phyloP scores from a whole-genome alignment of 345 rosid genomes.

The Pistacia vera region DNA sequence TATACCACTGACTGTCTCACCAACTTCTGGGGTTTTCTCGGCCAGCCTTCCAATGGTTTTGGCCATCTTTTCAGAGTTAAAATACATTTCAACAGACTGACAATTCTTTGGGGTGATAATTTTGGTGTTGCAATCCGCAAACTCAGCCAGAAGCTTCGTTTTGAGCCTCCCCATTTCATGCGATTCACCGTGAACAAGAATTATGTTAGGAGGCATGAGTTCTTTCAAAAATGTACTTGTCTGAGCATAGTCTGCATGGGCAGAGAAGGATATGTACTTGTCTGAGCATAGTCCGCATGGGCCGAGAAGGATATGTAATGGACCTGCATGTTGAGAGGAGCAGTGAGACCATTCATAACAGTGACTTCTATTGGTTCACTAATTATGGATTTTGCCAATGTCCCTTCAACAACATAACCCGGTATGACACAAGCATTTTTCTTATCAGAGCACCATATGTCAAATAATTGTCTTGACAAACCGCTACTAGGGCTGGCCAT shows the following conservation, averaged over 20 bases:
- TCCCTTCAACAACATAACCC: constrained; percentile 87
- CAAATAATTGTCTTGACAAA: constrained; percentile 86
- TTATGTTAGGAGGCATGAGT: constrained; percentile 91
- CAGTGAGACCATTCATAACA: constrained; percentile 86
- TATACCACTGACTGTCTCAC: constrained; percentile 79
- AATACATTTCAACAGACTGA: constrained; percentile 82
- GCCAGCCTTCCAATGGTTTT: constrained; percentile 88
- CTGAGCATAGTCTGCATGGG: constrained; percentile 96
- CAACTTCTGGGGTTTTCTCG: constrained; percentile 75
- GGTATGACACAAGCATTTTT: constrained; percentile 86
- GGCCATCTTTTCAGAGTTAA: constrained; percentile 91
- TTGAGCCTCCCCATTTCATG: constrained; percentile 94
- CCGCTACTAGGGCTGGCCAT: constrained; percentile 98
- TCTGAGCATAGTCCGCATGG: constrained; percentile 95
- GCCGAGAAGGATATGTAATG: constrained; percentile 96
- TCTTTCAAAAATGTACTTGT: constrained; percentile 91
- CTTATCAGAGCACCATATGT: constrained; percentile 90
- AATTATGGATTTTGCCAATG: constrained; percentile 78
- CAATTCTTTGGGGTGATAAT: constrained; percentile 90
- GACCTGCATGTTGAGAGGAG: constrained; percentile 89
- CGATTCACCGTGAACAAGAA: constrained; percentile 95
- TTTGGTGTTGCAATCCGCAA: constrained; percentile 77
- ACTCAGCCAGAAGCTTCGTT: constrained; percentile 77
- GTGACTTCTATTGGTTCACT: constrained; percentile 93
- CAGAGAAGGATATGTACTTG: constrained; percentile 91